Base-by-base conservation (phyloP, 2,329 filamentous ascomycete species). In the Scolecobasidium constrictum region DNA sequence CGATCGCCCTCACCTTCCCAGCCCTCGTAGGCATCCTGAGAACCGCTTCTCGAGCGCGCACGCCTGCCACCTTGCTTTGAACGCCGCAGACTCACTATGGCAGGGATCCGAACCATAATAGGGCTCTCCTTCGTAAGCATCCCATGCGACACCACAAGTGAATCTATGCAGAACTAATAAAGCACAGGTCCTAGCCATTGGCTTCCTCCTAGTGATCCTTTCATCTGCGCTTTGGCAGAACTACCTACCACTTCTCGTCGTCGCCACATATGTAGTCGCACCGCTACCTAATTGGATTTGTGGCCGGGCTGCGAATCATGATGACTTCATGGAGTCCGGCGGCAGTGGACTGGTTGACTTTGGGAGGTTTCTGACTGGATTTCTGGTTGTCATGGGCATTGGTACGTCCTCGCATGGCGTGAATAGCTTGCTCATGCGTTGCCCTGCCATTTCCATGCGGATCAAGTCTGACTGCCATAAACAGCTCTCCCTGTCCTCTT, bases 61-160 rank as follows among this genome's bases (percentile, higher is more conserved):
- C n/a, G n/a, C n/a, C n/a, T n/a, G n/a, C n/a, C n/a, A n/a, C n/a
- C n/a, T n/a, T n/a, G n/a, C n/a, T n/a, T n/a, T n/a, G n/a, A n/a
- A n/a, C n/a, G n/a, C n/a, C n/a, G n/a, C n/a, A n/a, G n/a, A n/a
- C n/a, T n/a, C n/a, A n/a, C n/a, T 68, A 77, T 85, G 71, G 87
- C 92, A 55, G 92, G 92, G 62, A 81, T 98, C 59, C 96, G 95
- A 71, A 98, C 92, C 53, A 98, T 98, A 67, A 98, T 98, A 65
- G 86, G 86, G 51, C 84, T 98, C 54, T 96, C 92, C 61, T 98
- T 98, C 68, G 92, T 85, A 76, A 44, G 77, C 37, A 36, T 43
- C 44, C 17, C 26, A 13, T 20, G 20, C 18, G 19, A 20, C 16
- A n/a, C n/a, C n/a, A n/a, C n/a, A n/a, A n/a, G 15, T 19, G 5